These are phyloP conservation scores for Cutaneotrichosporon cyanovorans DNA, from an alignment of 1,284 basidiomycete genomes.

Conservation along the genomic window DNA sequence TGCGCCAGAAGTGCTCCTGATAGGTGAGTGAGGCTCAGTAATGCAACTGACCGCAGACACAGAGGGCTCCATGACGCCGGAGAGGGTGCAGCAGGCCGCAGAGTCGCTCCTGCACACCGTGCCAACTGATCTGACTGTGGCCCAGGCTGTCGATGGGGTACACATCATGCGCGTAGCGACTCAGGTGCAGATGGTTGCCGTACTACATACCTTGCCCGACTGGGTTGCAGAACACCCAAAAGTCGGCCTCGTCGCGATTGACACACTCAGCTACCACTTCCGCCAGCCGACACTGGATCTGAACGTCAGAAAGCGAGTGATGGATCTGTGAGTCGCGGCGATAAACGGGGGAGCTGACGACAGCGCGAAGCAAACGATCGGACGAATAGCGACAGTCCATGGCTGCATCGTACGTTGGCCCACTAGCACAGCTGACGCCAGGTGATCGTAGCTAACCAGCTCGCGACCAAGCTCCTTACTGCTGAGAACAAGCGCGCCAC, in stretches of 20 bases:
- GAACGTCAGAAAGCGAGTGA: conserved; percentile 24
- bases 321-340: conserved; percentile 33
- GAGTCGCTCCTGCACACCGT: conserved; percentile 10
- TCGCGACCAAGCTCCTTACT: conserved; percentile 44
- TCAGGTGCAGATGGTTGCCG: conserved; percentile 42
- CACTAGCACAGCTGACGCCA: conserved; percentile 13
- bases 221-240: conserved; percentile 39
- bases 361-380: conserved; percentile 39
- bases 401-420: conserved; percentile 32
- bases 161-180: conserved; percentile 39
- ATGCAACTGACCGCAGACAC: conserved; percentile 29
- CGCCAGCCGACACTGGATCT: conserved; percentile 39
- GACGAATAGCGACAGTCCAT: conserved; percentile 33
- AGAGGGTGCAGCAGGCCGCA: conserved; percentile 26
- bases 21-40: conserved; percentile 24
- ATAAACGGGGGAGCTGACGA: background rate
- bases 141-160: conserved; percentile 27
- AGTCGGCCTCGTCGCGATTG: conserved; percentile 40
- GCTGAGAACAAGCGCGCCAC: conserved; percentile 40
- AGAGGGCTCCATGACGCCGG: conserved; percentile 35
- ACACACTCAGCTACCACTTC: conserved; percentile 44
- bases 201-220: conserved; percentile 36
- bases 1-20: conserved; percentile 34
- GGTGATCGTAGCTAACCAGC: conserved; percentile 40
- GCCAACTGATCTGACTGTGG: background rate